A percentile compares a stretch with the other conserved stretches of the same genome.
phyloP scores from a whole-genome alignment of 108 stramenopile species.

The Mayamaea pseudoterrestris region DNA sequence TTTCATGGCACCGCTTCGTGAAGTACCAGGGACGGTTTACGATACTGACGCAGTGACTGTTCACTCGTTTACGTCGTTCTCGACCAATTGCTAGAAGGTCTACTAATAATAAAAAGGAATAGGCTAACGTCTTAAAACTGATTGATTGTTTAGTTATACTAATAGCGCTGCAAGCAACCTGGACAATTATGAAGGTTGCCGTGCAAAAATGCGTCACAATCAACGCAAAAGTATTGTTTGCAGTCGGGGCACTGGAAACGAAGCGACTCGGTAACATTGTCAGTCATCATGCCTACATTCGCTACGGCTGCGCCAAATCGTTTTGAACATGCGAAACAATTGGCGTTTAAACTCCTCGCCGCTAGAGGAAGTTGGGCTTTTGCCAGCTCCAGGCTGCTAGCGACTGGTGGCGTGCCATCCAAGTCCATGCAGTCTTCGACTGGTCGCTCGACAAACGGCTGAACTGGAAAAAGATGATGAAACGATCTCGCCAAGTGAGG shows the following conservation, averaged over 20 bases:
- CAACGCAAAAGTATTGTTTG: conserved; percentile 69
- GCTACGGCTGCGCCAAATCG: conserved; percentile 19
- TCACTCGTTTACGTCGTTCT: conserved; percentile 20
- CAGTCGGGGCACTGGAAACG: conserved; percentile 82
- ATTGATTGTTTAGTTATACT: neutral
- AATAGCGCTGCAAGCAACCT: conserved; percentile 34
- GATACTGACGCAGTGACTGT: conserved; percentile 13
- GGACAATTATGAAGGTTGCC: conserved; percentile 90
- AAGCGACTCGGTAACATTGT: conserved; percentile 18
- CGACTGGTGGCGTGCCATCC: neutral
- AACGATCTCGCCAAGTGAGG: conserved; percentile 81
- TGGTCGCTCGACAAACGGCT: conserved; percentile 57
- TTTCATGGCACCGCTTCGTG: conserved; percentile 59
- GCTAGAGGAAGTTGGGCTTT: neutral
- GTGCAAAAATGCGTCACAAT: conserved; percentile 83
- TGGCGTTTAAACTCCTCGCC: neutral
- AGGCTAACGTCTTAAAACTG: neutral
- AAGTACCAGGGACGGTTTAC: conserved; percentile 17
- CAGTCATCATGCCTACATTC: no score
- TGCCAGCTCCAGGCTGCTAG: neutral
- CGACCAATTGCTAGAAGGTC: conserved; percentile 6
- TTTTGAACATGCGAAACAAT: conserved; percentile 63
- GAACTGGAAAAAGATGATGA: conserved; percentile 90
- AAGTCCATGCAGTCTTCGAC: neutral
- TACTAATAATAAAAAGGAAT: neutral